phyloP scores from a whole-genome alignment of 768 basidiomycete genomes.

The Amanita subjunquillea region DNA sequence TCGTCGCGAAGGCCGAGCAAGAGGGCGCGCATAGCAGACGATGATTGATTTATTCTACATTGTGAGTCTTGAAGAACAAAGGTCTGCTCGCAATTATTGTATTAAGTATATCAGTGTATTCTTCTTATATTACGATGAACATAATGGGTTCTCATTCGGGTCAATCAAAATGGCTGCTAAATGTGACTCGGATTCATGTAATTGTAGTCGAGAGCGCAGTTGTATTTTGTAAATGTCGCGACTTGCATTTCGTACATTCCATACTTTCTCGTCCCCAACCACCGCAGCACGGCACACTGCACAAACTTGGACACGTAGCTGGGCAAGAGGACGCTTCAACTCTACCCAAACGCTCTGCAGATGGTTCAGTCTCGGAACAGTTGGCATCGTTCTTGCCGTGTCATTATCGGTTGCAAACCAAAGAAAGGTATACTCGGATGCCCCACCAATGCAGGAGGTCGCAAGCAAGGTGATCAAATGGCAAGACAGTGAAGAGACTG shows the following conservation, averaged over 20 bases:
- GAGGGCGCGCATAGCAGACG: conserved; percentile 54
- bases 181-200: neutral
- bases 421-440: conserved; percentile 2
- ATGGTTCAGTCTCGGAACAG: neutral
- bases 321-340: neutral
- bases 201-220: too few relatives aligned
- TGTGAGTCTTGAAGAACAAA: neutral
- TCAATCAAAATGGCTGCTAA: too few relatives aligned
- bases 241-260: neutral
- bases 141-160: neutral
- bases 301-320: neutral
- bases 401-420: neutral
- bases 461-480: neutral
- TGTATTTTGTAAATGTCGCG: neutral
- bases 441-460: neutral
- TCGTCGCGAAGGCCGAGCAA: conserved; percentile 57
- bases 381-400: neutral
- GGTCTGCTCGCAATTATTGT: neutral
- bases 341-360: neutral
- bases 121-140: neutral
- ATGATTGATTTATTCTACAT: conserved; percentile 34
- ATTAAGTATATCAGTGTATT: neutral
- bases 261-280: neutral
- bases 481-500: neutral
- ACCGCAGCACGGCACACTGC: neutral